phyloP scores from a whole-genome alignment of 768 basidiomycete genomes.

The Saitozyma podzolica region DNA sequence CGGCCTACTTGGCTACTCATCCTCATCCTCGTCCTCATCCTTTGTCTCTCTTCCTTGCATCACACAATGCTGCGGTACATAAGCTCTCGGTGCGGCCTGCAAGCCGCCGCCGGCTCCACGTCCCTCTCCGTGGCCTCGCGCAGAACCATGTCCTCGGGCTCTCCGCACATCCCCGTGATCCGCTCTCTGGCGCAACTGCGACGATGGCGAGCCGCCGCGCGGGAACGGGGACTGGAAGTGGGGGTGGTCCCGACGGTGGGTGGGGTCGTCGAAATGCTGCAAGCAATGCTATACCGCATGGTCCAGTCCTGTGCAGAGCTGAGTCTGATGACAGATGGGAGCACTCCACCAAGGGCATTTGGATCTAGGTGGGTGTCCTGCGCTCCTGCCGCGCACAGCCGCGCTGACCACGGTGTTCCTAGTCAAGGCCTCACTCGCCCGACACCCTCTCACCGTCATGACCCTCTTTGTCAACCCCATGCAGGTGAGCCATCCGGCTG shows the following conservation, averaged over 20 bases:
- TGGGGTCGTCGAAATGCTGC: background rate
- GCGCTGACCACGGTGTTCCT: constrained; percentile 4
- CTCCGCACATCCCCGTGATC: constrained; percentile 45
- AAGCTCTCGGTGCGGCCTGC: too few relatives aligned
- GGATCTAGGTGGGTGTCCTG: constrained; percentile 67
- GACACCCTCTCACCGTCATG: constrained; percentile 82
- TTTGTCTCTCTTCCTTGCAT: too few relatives aligned
- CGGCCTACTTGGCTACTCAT: too few relatives aligned
- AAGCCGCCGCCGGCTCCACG: too few relatives aligned
- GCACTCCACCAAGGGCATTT: constrained; percentile 93
- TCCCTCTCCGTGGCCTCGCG: too few relatives aligned
- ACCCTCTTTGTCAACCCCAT: constrained; percentile 98
- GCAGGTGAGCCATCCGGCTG: constrained; percentile 56
- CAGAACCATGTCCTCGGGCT: too few relatives aligned
- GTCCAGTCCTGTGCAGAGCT: background rate
- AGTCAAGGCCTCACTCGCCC: constrained; percentile 75
- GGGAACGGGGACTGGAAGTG: constrained; percentile 64
- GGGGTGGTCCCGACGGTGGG: constrained; percentile 83
- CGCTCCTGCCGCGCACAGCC: background rate
- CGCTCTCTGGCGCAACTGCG: constrained; percentile 44
- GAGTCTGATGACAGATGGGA: constrained; percentile 64
- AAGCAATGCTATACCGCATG: background rate
- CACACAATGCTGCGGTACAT: too few relatives aligned
- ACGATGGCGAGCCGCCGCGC: constrained; percentile 70
- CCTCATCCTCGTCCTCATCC: too few relatives aligned